Evolutionary conservation across 352 stramenopile genomes (phyloP).

Genomic region (Pythium brachiatum): DNA sequence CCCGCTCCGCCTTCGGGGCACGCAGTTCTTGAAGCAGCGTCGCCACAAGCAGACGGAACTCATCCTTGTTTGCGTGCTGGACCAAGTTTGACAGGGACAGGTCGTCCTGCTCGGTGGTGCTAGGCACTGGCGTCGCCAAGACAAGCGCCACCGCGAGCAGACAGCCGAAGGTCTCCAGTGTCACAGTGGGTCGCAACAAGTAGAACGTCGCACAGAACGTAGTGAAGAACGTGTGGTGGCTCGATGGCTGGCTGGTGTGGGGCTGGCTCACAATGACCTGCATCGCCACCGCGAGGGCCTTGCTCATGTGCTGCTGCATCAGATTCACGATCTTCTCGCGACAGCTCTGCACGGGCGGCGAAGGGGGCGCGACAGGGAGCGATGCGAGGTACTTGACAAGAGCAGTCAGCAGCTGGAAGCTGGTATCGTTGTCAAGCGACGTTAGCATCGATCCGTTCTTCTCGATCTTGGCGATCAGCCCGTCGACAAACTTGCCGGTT

Average conservation of each 20-base stretch:
- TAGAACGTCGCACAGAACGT: slow-evolving; percentile 55
- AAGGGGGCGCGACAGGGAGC: not conserved
- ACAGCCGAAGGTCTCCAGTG: slow-evolving; percentile 59
- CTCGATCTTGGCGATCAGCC: slow-evolving; percentile 30
- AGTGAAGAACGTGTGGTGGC: slow-evolving; percentile 49
- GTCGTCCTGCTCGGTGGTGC: not conserved
- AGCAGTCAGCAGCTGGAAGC: slow-evolving; percentile 45
- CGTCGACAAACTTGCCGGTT: slow-evolving; percentile 29
- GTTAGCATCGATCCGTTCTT: slow-evolving; percentile 7
- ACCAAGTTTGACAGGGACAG: slow-evolving; percentile 29
- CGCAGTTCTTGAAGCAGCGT: slow-evolving; percentile 58
- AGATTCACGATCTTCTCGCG: slow-evolving; percentile 13
- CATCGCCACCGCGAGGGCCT: slow-evolving; percentile 44
- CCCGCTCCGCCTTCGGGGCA: slow-evolving; percentile 33
- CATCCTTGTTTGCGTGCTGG: slow-evolving; percentile 59
- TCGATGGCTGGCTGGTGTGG: not conserved
- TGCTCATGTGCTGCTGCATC: slow-evolving; percentile 27
- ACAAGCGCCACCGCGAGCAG: slow-evolving; percentile 52
- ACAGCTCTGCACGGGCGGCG: not conserved
- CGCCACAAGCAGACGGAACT: slow-evolving; percentile 61
- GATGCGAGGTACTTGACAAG: slow-evolving; percentile 44
- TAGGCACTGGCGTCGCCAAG: slow-evolving; percentile 12
- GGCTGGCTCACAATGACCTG: slow-evolving; percentile 32
- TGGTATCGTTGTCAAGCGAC: slow-evolving; percentile 14
- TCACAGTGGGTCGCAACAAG: slow-evolving; percentile 41